These are phyloP conservation scores for Trypanosoma boissoni DNA, from an alignment of 208 protist species.

Conservation along the genomic window DNA sequence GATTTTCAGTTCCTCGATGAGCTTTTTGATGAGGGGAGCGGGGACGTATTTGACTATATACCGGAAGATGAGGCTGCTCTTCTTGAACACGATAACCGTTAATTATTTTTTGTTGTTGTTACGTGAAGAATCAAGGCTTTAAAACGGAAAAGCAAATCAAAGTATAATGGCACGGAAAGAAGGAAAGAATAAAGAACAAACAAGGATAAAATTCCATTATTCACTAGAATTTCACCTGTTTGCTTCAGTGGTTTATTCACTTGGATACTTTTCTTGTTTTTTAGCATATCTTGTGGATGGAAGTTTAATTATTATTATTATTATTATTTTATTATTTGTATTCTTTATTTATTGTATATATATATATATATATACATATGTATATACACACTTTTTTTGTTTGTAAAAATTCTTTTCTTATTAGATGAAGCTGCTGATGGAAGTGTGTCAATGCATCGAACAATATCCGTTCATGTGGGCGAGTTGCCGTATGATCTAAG, in stretches of 20 bases:
- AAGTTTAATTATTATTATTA: neutral
- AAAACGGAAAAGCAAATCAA: too few species aligned
- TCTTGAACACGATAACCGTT: slow-evolving; percentile 25
- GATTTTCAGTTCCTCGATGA: slow-evolving; percentile 83
- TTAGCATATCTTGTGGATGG: neutral
- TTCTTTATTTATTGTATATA: neutral
- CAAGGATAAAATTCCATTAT: neutral
- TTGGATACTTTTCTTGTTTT: neutral
- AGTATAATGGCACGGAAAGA: neutral
- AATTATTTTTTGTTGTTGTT: too few species aligned
- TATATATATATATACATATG: neutral
- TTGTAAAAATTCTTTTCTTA: too few species aligned
- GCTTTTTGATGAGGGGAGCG: slow-evolving; percentile 53
- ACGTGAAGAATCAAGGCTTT: too few species aligned
- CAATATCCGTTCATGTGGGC: slow-evolving; percentile 93
- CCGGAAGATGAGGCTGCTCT: slow-evolving; percentile 50
- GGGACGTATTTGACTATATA: slow-evolving; percentile 68
- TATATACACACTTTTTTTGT: neutral
- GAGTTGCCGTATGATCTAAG: slow-evolving; percentile 89
- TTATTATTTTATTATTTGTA: neutral
- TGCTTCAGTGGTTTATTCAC: neutral
- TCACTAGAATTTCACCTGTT: neutral
- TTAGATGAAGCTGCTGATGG: too few species aligned
- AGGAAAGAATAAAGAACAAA: neutral
- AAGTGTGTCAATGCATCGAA: too few species aligned